Conservation (phyloP, 106 monocot species). For the Gastrodia elata region DNA sequence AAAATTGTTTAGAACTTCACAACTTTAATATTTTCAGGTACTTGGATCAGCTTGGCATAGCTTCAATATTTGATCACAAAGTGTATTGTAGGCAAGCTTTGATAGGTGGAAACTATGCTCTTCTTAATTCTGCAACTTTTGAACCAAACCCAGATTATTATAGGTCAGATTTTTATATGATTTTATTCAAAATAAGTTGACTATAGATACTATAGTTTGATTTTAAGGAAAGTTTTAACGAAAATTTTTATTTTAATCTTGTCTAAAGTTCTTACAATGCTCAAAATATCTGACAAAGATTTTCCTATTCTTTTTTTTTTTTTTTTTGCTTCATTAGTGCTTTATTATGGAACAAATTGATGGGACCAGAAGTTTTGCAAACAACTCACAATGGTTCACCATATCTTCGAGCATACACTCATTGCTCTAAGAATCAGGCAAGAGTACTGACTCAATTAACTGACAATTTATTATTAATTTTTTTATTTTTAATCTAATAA, state of each 20-base stretch:
- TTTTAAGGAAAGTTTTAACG: too few relatives aligned
- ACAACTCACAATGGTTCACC: constrained; percentile 25
- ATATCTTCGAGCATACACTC: constrained; percentile 47
- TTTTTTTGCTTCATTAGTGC: constrained; percentile 17
- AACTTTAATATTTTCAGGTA: constrained; percentile 24
- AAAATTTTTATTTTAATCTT: background rate
- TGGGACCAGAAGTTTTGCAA: constrained; percentile 36
- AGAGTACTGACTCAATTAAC: background rate
- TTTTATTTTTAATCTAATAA: background rate
- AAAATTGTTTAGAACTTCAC: too few relatives aligned
- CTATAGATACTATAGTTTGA: background rate
- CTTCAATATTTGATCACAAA: constrained; percentile 20
- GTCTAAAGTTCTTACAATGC: background rate
- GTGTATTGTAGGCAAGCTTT: constrained; percentile 37
- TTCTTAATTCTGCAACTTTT: constrained; percentile 31
- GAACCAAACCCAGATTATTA: constrained; percentile 45
- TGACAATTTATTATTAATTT: background rate
- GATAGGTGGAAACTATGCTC: constrained; percentile 40
- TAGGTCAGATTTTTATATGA: constrained; percentile 6
- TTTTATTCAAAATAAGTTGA: background rate
- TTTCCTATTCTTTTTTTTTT: background rate
- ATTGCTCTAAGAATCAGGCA: constrained; percentile 42
- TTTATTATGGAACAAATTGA: constrained; percentile 27
- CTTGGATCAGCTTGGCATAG: constrained; percentile 31
- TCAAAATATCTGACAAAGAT: background rate